Evolutionary conservation across 1,284 basidiomycete genomes (phyloP).

Genomic region (Leucoagaricus sp.): DNA sequence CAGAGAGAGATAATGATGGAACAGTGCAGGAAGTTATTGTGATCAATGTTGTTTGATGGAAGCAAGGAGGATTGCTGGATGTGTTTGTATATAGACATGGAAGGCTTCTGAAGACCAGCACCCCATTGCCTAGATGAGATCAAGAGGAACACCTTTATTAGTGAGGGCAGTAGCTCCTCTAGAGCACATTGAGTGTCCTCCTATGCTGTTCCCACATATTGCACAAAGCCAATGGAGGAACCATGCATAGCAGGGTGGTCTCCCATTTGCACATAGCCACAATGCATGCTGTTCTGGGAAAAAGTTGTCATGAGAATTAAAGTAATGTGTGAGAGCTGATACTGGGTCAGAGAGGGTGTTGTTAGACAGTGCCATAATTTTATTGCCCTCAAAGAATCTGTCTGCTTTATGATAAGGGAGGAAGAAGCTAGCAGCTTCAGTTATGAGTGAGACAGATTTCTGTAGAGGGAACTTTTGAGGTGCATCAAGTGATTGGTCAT

Average conservation of each 20-base stretch:
- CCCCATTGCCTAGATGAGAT: too few species aligned
- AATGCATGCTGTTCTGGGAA: too few species aligned
- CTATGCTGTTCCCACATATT: too few species aligned
- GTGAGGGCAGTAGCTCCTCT: not conserved
- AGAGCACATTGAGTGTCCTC: not conserved
- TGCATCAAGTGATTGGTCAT: not conserved
- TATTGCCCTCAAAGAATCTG: slow-evolving; percentile 26
- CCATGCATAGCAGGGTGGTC: not conserved
- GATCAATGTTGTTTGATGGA: too few species aligned
- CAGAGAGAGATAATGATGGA: too few species aligned
- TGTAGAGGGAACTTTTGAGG: not conserved
- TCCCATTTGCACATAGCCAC: too few species aligned
- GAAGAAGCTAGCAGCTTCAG: too few species aligned
- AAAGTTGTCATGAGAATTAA: not conserved
- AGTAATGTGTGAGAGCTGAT: not conserved
- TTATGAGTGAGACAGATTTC: not conserved
- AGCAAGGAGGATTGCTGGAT: too few species aligned
- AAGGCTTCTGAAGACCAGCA: too few species aligned
- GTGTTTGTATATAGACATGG: too few species aligned
- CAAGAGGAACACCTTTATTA: too few species aligned
- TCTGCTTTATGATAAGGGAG: slow-evolving; percentile 32
- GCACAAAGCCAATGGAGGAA: not conserved
- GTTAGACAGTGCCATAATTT: slow-evolving; percentile 15
- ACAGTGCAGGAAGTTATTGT: too few species aligned
- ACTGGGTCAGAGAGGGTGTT: not conserved